Evolutionary conservation across 2,329 filamentous ascomycete genomes (phyloP).

Genomic region (Fulvia fulva): DNA sequence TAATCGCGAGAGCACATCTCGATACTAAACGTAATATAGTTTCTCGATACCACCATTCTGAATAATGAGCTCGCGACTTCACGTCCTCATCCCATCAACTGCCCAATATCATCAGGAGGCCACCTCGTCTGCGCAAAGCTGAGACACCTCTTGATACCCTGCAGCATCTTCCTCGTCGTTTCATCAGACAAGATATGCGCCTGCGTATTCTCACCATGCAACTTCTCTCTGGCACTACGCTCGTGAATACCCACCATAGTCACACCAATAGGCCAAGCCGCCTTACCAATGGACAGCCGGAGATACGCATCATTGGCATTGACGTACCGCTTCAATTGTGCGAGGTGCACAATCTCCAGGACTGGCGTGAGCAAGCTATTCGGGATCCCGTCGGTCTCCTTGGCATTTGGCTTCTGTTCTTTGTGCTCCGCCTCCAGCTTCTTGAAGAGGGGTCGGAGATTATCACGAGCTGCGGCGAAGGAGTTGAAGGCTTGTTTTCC

Average conservation of each 20-base stretch:
- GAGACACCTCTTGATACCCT: constrained; percentile 95
- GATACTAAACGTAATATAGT: too few relatives aligned
- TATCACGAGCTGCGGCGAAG: constrained; percentile 82
- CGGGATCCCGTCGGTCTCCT: constrained; percentile 64
- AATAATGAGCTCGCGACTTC: too few relatives aligned
- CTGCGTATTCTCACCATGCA: constrained; percentile 70
- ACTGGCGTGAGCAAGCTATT: constrained; percentile 70
- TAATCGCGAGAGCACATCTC: too few relatives aligned
- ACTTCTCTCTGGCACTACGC: constrained; percentile 87
- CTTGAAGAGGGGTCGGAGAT: constrained; percentile 84
- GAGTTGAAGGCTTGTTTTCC: constrained; percentile 78
- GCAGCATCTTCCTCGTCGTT: constrained; percentile 88
- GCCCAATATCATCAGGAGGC: constrained; percentile 86
- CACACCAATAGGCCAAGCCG: constrained; percentile 95
- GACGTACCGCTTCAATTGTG: constrained; percentile 87
- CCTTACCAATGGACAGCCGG: constrained; percentile 69
- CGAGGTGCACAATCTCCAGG: constrained; percentile 85
- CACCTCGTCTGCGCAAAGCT: constrained; percentile 96
- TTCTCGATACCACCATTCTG: too few relatives aligned
- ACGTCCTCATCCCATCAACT: constrained; percentile 77
- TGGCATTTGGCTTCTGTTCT: background rate
- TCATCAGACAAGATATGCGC: constrained; percentile 98
- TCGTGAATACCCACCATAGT: constrained; percentile 99
- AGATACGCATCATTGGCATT: constrained; percentile 96
- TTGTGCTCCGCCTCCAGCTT: constrained; percentile 61